These are phyloP conservation scores for Mitragyna speciosa DNA, from an alignment of 257 asterid genomes.

Conservation along the genomic window DNA sequence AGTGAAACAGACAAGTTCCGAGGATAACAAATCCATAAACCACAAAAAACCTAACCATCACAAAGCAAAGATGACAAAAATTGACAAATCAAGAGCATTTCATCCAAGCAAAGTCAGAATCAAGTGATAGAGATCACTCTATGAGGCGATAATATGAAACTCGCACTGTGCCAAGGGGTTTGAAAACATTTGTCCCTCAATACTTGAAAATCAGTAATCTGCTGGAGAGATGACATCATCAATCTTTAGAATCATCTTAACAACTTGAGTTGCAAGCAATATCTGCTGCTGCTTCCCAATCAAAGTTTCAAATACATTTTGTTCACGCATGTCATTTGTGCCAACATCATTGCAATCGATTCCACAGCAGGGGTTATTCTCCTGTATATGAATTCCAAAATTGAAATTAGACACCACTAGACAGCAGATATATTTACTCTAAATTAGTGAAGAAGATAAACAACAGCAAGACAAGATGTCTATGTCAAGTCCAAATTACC, in stretches of 20 bases:
- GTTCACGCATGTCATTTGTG: constrained; percentile 87
- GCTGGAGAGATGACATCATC: constrained; percentile 84
- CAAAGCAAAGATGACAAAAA: background rate
- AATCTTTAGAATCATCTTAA: constrained; percentile 84
- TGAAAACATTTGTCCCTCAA: background rate
- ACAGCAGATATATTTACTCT: background rate
- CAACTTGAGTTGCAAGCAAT: constrained; percentile 80
- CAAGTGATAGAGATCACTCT: background rate
- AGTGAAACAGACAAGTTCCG: background rate
- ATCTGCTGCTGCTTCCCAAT: constrained; percentile 91
- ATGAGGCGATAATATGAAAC: background rate
- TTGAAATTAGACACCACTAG: background rate
- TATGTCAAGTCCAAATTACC: constrained; percentile 30
- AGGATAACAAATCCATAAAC: constrained; percentile 1
- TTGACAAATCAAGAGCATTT: background rate
- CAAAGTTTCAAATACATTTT: constrained; percentile 75
- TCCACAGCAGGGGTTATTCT: constrained; percentile 65
- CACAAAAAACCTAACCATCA: background rate
- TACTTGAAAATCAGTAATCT: constrained; percentile 41
- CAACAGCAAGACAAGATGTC: background rate
- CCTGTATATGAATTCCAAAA: constrained; percentile 39
- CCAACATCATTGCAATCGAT: constrained; percentile 88
- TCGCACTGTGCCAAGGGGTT: background rate
- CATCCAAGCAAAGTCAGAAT: background rate
- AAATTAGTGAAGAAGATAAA: background rate